phyloP scores from a whole-genome alignment of 768 basidiomycete genomes.

The Sarcodon aspratus region DNA sequence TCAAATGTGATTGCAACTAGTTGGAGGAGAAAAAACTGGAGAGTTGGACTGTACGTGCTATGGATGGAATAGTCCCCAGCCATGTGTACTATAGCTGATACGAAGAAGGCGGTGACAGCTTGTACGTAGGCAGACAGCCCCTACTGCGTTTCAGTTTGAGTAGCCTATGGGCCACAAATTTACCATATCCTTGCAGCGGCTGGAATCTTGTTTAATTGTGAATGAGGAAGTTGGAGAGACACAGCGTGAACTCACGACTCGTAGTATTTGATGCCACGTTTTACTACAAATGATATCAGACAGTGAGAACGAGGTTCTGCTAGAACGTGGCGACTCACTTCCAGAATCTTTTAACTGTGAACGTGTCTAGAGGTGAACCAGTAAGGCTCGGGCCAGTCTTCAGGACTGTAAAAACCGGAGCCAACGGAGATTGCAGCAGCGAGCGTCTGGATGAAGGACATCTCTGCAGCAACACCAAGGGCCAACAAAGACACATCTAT shows the following conservation, averaged over 20 bases:
- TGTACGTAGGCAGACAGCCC: background rate
- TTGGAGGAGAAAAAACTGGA: background rate
- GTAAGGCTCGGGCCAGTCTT: background rate
- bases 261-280: background rate
- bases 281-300: background rate
- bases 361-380: background rate
- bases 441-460: background rate
- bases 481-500: background rate
- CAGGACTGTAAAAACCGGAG: background rate
- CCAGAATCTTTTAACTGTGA: background rate
- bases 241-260: background rate
- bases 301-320: background rate
- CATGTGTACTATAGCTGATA: background rate
- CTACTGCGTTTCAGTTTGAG: background rate
- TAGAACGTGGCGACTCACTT: background rate
- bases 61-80: background rate
- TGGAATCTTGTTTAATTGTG: background rate
- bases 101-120: background rate
- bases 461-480: background rate
- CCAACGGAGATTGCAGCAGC: background rate
- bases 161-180: background rate
- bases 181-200: background rate
- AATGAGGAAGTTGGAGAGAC: background rate
- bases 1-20: background rate
- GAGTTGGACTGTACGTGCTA: background rate